Percentiles rank a stretch among this genome's conserved stretches.
These are phyloP conservation scores for Ogataea hybrid DNA, from an alignment of 1,139 yeast species.

Conservation along the genomic window DNA sequence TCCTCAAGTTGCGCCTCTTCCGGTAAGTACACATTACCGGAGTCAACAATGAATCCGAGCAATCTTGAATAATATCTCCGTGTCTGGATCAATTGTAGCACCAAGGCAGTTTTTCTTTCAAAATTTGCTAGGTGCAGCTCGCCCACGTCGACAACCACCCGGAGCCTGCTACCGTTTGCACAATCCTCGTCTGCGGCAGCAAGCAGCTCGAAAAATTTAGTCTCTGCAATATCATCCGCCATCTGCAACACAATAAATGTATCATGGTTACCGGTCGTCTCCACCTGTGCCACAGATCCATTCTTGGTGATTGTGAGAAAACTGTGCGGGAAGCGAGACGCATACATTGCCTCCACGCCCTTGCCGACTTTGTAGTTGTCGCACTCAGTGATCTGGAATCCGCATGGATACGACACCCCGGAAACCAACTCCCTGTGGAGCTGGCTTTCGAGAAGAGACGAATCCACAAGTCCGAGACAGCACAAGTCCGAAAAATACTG, in stretches of 20 bases:
- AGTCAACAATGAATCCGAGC: constrained; percentile 40
- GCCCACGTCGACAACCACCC: constrained; percentile 24
- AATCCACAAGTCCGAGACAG: constrained; percentile 39
- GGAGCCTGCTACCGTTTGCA: constrained; percentile 9
- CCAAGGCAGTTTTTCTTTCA: constrained; percentile 18
- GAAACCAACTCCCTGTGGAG: constrained; percentile 45
- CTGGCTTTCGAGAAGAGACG: constrained; percentile 42
- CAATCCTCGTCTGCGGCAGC: constrained; percentile 36
- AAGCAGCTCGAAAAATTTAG: constrained; percentile 14
- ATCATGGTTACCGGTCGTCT: constrained; percentile 45
- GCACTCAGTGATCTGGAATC: constrained; percentile 31
- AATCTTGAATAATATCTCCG: constrained; percentile 21
- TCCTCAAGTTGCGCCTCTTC: constrained; percentile 15
- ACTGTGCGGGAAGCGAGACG: constrained; percentile 41
- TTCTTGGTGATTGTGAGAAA: constrained; percentile 43
- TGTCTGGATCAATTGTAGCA: constrained; percentile 13
- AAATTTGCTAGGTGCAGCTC: constrained; percentile 17
- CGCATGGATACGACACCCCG: constrained; percentile 46
- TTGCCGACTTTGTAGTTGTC: constrained; percentile 32
- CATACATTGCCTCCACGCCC: constrained; percentile 42
- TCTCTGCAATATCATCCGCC: neutral
- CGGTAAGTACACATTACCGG: constrained; percentile 40
- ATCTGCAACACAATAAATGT: constrained; percentile 38
- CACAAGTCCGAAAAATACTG: constrained; percentile 46
- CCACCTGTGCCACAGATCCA: constrained; percentile 46